A percentile compares a stretch with the other conserved stretches of the same genome.
These are phyloP conservation scores for Colletotrichum sp. DNA, from an alignment of 2,329 filamentous ascomycete genomes.

Conservation along the genomic window DNA sequence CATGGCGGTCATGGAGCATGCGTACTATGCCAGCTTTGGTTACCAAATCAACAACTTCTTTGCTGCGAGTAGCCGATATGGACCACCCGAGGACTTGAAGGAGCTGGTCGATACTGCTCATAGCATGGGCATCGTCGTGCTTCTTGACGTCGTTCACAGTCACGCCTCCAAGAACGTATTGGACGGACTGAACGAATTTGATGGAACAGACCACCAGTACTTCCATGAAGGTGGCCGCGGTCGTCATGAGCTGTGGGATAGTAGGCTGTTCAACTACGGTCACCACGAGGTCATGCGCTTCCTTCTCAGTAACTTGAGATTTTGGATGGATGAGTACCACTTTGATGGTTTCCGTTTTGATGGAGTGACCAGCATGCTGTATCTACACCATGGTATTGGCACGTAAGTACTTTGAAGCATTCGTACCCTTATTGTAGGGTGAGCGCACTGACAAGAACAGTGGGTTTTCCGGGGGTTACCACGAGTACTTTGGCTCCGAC, in stretches of 20 bases:
- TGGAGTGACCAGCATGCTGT: slow-evolving; percentile 98
- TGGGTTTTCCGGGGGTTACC: slow-evolving; percentile 96
- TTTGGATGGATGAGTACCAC: slow-evolving; percentile 98
- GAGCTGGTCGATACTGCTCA: slow-evolving; percentile 97
- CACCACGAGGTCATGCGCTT: slow-evolving; percentile 95
- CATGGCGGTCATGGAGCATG: slow-evolving; percentile 99
- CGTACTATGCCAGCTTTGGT: slow-evolving; percentile 98
- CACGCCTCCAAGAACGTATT: slow-evolving; percentile 98
- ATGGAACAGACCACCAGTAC: slow-evolving; percentile 93
- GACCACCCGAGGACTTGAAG: slow-evolving; percentile 91
- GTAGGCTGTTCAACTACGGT: slow-evolving; percentile 95
- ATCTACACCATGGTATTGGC: slow-evolving; percentile 93
- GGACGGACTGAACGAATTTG: slow-evolving; percentile 94
- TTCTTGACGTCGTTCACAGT: slow-evolving; percentile 96
- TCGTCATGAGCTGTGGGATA: slow-evolving; percentile 93
- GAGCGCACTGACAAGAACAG: slow-evolving; percentile 49
- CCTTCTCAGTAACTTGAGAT: slow-evolving; percentile 90
- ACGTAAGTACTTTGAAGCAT: slow-evolving; percentile 67
- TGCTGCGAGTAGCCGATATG: slow-evolving; percentile 94
- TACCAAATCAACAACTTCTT: slow-evolving; percentile 99
- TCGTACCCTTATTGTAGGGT: background rate
- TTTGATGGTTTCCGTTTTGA: slow-evolving; percentile 99
- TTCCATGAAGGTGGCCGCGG: slow-evolving; percentile 90
- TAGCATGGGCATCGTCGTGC: slow-evolving; percentile 84
- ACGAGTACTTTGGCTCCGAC: slow-evolving; percentile 90